Evolutionary conservation across 2,329 filamentous ascomycete species (phyloP).

Genomic region (Xylariaceae sp.): DNA sequence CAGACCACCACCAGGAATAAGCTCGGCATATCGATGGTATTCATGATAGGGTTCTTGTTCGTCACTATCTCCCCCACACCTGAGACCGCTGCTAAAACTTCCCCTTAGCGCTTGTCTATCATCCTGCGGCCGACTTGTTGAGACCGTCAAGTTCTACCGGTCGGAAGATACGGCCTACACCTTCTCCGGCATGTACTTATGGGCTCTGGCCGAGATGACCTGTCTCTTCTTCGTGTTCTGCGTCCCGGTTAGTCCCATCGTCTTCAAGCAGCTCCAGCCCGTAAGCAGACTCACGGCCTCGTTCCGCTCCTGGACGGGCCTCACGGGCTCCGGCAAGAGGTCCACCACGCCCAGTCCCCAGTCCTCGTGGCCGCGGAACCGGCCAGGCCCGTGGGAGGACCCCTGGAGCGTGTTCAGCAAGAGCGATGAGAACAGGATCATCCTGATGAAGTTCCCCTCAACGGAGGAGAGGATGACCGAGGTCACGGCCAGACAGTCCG

Average conservation of each 20-base stretch:
- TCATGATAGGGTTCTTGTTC: constrained; percentile 37
- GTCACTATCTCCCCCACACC: background rate
- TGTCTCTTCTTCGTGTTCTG: constrained; percentile 38
- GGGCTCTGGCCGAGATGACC: constrained; percentile 38
- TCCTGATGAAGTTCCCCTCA: background rate
- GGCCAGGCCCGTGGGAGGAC: background rate
- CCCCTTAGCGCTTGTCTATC: constrained; percentile 30
- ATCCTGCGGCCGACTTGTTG: constrained; percentile 30
- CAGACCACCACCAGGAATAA: constrained; percentile 38
- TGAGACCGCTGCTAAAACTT: background rate
- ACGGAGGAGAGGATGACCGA: background rate
- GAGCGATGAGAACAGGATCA: background rate
- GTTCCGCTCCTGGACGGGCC: too few species aligned
- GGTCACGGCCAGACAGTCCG: constrained; percentile 1
- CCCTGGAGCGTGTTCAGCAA: background rate
- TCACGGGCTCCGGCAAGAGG: background rate
- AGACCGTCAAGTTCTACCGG: constrained; percentile 23
- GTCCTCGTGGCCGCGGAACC: background rate
- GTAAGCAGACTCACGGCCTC: background rate
- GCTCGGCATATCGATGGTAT: constrained; percentile 32
- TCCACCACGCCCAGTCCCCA: background rate
- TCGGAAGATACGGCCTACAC: constrained; percentile 29
- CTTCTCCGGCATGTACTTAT: constrained; percentile 34
- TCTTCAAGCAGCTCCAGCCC: constrained; percentile 15
- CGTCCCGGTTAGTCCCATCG: constrained; percentile 31